Percentiles rank a stretch among this genome's conserved stretches.
Evolutionary conservation across 2,329 filamentous ascomycete species (phyloP).

Genomic region (Lasiodiplodia sp.): DNA sequence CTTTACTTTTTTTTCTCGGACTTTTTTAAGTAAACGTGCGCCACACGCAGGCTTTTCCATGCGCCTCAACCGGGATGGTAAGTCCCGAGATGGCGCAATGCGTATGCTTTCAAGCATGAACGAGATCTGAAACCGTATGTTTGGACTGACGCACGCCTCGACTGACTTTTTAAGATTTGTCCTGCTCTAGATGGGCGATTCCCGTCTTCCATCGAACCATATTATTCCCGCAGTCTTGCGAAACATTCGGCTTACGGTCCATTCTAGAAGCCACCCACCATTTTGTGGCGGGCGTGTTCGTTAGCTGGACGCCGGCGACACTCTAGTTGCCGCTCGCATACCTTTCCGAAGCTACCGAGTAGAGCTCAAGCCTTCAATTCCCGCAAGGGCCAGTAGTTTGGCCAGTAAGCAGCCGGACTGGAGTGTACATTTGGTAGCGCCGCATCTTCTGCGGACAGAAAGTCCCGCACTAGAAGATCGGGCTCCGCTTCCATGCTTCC

Average conservation of each 20-base stretch:
- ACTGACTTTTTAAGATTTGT: background rate
- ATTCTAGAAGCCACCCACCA: background rate
- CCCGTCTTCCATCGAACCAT: background rate
- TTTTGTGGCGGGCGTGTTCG: background rate
- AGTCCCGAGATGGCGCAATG: slow-evolving; percentile 19
- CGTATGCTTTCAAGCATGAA: slow-evolving; percentile 9
- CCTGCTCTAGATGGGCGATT: slow-evolving; percentile 2
- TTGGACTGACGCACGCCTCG: slow-evolving; percentile 2
- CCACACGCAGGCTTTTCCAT: background rate
- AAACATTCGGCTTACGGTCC: background rate
- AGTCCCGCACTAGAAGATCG: background rate
- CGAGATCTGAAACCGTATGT: slow-evolving; percentile 4
- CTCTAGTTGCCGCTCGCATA: background rate
- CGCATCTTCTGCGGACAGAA: background rate
- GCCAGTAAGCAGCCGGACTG: background rate
- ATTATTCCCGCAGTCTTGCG: slow-evolving; percentile 1
- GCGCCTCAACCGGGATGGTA: slow-evolving; percentile 7
- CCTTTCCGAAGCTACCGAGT: slow-evolving; percentile 6
- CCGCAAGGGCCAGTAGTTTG: background rate
- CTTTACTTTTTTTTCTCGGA: background rate
- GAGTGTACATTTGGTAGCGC: slow-evolving; percentile 1
- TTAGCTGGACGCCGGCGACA: background rate
- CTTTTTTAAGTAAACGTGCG: background rate
- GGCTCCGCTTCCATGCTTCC: slow-evolving; percentile 3
- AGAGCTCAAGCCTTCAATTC: background rate